Base-by-base conservation (phyloP, 495 filamentous ascomycete genomes). In the Pyronema omphalodes region DNA sequence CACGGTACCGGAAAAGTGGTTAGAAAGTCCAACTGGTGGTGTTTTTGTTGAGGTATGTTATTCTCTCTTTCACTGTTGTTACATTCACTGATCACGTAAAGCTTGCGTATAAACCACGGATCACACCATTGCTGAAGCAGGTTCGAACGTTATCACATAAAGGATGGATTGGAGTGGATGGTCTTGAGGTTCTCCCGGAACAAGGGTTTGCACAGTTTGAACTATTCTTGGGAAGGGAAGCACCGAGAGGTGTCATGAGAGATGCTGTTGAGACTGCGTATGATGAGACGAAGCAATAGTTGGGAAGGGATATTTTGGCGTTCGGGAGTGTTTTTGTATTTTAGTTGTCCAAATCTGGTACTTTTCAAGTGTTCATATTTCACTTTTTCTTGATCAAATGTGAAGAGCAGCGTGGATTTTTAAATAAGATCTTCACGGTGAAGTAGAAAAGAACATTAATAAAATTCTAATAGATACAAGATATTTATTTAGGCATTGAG, bases 151-250 rank as follows among this genome's bases (percentile, higher is more conserved):
- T 82, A 33, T 77, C 78, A 0, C 74, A 75, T 9, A 76, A 73
- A 15, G 76, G 77, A 1, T 91, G 83, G 83, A 79, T 84, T 3
- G 73, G 83, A 35, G 76, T 87, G n/a, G 83, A 88, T 60, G 84
- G 84, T 5, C 67, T 88, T 8, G 85, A 88, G 61, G 77, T 88
- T 33, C 73, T 91, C 0, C 76, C 77, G 1, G 85, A 91, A 64
- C 84, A 86, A 70, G 85, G 82, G 1, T 86, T 84, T 66, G 83
- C 85, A 23, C 83, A 85, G 44, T 88, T 87, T 62, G 84, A 88
- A 65, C 67, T 88, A 44, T 84, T 88, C 71, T 85, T 84, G 3
- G 85, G 84, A n/a, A 72, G 84, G 18, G 78, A 83, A 68, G 85
- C 85, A 12, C 85, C 84, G 3, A 75, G 81, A 39, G 71, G 76